Base-by-base conservation (phyloP, 2,329 filamentous ascomycete genomes). In the Botrytis pseudocinerea region DNA sequence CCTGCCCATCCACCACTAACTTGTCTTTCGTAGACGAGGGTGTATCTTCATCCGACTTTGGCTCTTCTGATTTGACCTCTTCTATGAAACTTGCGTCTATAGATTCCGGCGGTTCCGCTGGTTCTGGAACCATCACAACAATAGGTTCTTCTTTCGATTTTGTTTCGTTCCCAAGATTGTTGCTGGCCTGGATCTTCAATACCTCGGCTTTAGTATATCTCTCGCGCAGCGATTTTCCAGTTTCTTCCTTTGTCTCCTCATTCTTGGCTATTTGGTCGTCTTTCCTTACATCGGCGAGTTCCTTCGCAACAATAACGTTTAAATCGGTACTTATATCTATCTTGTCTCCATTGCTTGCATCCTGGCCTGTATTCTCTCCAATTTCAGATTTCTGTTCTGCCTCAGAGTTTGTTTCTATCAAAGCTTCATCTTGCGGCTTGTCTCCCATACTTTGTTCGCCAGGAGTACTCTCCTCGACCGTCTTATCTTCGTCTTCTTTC, bases 381-480 rank as follows among this genome's bases (percentile, higher is more conserved):
- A 14, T 35, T 12, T 48, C 20, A 14, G 42, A 35, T 18, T 25
- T 65, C 12, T 48, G 42, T 25, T 48, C 28, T 32, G 28, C 25
- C 9, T 18, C 28, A 7, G 28, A 25, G 6, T 65, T 48, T 65
- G 20, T 32, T 35, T 48, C 62, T 18, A 25, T 32, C 28, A 25
- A 12, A 8, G 20, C 80, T 74, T 91, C 89, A 69, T 93, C 85
- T 25, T 57, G 83, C 0, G 69, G 59, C 18, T 66, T 46, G 3
- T 44, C 54, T 38, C 16, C 42, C 18, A 22, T 4, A 5, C n/a
- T 48, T 28, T 68, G 32, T 40, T 69, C 62, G 18, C 22, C 8
- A 60, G 35, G 54, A 54, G 18, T n/a, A 9, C 44, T 44, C 16
- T 59, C n/a, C 10, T 42, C 77, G 51, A 35, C 38, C 18, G 22